Evolutionary conservation across 2,329 filamentous ascomycete genomes (phyloP).

Genomic region (Nemania sp.): DNA sequence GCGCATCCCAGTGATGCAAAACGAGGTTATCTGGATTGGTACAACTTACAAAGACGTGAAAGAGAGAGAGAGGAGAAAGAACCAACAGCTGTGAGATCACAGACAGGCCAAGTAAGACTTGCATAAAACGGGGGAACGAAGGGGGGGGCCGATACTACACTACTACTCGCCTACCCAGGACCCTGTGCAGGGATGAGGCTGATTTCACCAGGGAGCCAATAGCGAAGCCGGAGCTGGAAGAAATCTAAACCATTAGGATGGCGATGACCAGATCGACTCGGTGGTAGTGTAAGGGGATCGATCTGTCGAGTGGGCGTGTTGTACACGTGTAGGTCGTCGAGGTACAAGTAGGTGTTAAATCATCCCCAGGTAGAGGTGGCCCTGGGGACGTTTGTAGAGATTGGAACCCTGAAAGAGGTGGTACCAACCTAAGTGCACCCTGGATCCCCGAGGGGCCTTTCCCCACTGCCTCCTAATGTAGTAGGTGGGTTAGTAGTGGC

Average conservation of each 20-base stretch:
- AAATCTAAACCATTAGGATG: background rate
- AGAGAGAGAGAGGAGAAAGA: conserved; percentile 10
- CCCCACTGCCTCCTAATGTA: no score
- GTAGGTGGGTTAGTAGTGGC: no score
- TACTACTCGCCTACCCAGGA: background rate
- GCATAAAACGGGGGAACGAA: conserved; percentile 23
- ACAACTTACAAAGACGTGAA: background rate
- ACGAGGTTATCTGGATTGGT: background rate
- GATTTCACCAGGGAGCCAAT: conserved; percentile 19
- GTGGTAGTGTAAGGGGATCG: background rate
- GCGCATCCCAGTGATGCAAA: background rate
- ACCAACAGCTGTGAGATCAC: conserved; percentile 11
- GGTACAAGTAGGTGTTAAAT: background rate
- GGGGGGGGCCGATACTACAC: conserved; percentile 4
- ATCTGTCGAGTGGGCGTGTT: background rate
- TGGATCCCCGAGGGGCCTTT: conserved; percentile 10
- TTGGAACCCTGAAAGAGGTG: background rate
- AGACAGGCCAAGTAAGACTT: conserved; percentile 25
- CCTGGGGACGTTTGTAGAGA: no score
- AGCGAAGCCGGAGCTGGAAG: background rate
- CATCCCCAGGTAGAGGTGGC: no score
- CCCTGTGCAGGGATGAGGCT: conserved; percentile 28
- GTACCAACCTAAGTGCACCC: no score
- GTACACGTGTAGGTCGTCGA: conserved; percentile 1
- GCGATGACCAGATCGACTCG: background rate